Evolutionary conservation across 2,329 filamentous ascomycete genomes (phyloP).

Genomic region (Pyricularia grisea): DNA sequence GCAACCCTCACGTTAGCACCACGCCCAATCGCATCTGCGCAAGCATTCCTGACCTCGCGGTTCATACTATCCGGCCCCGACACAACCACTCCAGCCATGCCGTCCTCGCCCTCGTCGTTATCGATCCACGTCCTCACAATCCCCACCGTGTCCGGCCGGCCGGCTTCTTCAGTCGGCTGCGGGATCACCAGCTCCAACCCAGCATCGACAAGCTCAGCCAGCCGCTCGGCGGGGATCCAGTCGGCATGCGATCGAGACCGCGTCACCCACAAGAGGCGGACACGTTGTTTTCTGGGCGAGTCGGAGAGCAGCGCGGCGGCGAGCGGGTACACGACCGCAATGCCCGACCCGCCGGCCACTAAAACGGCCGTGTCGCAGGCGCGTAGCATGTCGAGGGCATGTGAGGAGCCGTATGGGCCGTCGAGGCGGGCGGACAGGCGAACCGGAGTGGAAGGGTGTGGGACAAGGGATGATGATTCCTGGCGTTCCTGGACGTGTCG

Average conservation of each 20-base stretch:
- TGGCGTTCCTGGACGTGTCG: slow-evolving; percentile 28
- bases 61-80: slow-evolving; percentile 56
- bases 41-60: slow-evolving; percentile 48
- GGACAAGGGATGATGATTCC: not conserved
- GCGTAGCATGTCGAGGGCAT: slow-evolving; percentile 43
- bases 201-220: slow-evolving; percentile 35
- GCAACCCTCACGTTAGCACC: slow-evolving; percentile 41
- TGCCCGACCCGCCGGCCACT: slow-evolving; percentile 54
- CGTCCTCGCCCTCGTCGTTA: slow-evolving; percentile 8
- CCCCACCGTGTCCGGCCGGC: slow-evolving; percentile 40
- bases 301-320: slow-evolving; percentile 37
- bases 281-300: slow-evolving; percentile 17
- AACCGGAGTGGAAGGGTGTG: slow-evolving; percentile 17
- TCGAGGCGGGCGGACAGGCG: slow-evolving; percentile 44
- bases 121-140: slow-evolving; percentile 29
- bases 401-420: slow-evolving; percentile 53
- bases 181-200: slow-evolving; percentile 45
- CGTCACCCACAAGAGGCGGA: slow-evolving; percentile 50
- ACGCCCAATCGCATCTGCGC: slow-evolving; percentile 34
- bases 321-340: slow-evolving; percentile 54
- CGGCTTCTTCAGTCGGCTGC: slow-evolving; percentile 40
- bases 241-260: slow-evolving; percentile 39
- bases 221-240: slow-evolving; percentile 41
- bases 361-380: slow-evolving; percentile 39
- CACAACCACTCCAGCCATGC: slow-evolving; percentile 41